phyloP scores from a whole-genome alignment of 495 filamentous ascomycete genomes.

The Penicillium antarcticum region DNA sequence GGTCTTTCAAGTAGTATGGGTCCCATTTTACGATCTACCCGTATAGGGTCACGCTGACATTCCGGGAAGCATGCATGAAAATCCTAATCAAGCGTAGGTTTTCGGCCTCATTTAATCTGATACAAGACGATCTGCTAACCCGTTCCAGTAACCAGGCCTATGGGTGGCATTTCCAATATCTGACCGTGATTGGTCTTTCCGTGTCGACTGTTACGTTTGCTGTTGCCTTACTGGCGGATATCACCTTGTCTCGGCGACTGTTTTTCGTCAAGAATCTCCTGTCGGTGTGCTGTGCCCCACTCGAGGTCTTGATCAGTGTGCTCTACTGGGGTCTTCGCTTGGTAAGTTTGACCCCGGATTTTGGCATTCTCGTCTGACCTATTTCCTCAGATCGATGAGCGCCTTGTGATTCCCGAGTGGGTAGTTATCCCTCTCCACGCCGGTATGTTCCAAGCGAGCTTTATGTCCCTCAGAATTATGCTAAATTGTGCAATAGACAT shows the following conservation, averaged over 20 bases:
- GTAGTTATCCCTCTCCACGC: slow-evolving; percentile 40
- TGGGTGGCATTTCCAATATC: slow-evolving; percentile 81
- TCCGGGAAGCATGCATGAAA: slow-evolving; percentile 39
- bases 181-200: slow-evolving; percentile 77
- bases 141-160: slow-evolving; percentile 60
- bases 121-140: slow-evolving; percentile 8
- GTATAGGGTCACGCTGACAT: slow-evolving; percentile 5
- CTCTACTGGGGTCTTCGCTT: slow-evolving; percentile 76
- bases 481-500: slow-evolving; percentile 49
- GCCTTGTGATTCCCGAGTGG: slow-evolving; percentile 54
- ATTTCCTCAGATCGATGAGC: slow-evolving; percentile 57
- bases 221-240: slow-evolving; percentile 70
- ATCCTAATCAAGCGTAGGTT: slow-evolving; percentile 45
- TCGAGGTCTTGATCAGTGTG: slow-evolving; percentile 79
- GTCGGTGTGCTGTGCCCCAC: slow-evolving; percentile 67
- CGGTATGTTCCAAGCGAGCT: slow-evolving; percentile 25
- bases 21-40: not conserved
- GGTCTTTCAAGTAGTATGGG: slow-evolving; percentile 64
- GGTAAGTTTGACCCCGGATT: slow-evolving; percentile 21
- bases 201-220: slow-evolving; percentile 67
- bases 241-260: slow-evolving; percentile 59
- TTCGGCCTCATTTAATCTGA: slow-evolving; percentile 23
- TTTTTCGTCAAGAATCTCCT: slow-evolving; percentile 75
- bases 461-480: not conserved
- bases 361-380: slow-evolving; percentile 1